These are phyloP conservation scores for Mortierella sp. DNA, from an alignment of 371 early-diverging fungal genomes.

Conservation along the genomic window DNA sequence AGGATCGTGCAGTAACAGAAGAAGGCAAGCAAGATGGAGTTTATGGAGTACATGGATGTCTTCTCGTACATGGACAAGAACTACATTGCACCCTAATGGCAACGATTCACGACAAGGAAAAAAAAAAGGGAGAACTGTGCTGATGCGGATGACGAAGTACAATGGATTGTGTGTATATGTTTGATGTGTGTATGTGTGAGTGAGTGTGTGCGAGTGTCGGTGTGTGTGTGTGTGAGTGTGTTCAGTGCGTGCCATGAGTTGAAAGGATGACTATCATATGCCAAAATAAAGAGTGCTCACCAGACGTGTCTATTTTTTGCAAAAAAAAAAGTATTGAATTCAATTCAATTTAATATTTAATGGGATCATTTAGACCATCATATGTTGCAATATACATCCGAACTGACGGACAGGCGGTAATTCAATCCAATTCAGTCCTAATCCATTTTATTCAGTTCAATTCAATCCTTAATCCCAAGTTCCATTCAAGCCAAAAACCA, in stretches of 20 bases:
- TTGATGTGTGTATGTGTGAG: not conserved
- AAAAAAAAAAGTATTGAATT: not conserved
- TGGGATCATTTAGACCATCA: not conserved
- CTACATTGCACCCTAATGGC: not conserved
- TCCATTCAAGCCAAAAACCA: not conserved
- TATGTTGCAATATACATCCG: slow-evolving; percentile 5
- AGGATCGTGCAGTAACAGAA: no score
- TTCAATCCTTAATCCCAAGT: not conserved
- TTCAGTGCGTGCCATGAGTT: slow-evolving; percentile 5
- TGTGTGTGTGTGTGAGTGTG: not conserved
- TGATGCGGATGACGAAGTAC: slow-evolving; percentile 9
- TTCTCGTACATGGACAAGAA: not conserved
- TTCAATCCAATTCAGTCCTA: not conserved
- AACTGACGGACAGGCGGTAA: not conserved
- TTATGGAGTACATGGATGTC: not conserved
- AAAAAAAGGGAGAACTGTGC: slow-evolving; percentile 8
- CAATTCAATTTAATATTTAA: no score
- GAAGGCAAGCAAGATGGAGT: no score
- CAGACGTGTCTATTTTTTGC: slow-evolving; percentile 3
- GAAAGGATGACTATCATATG: slow-evolving; percentile 58
- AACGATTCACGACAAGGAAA: not conserved
- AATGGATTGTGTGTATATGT: not conserved
- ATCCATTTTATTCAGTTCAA: not conserved
- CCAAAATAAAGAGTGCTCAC: slow-evolving; percentile 26
- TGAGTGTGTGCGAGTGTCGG: no score